Percentiles rank a stretch among this genome's conserved stretches.
Conservation (phyloP, 1,139 yeast genomes). For the Candida frijolesensis region DNA sequence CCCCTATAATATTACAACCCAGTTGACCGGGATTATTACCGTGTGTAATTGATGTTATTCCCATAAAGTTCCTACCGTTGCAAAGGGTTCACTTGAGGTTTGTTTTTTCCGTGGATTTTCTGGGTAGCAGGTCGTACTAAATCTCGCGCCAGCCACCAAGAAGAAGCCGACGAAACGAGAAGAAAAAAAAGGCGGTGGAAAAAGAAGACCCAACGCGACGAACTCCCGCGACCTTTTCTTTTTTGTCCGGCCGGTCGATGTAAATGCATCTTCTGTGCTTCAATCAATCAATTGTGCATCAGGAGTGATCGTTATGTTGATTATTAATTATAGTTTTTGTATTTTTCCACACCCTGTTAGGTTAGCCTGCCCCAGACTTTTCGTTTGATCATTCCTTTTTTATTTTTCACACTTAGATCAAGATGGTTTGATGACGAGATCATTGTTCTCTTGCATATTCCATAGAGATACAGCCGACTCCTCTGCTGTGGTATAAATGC, state of each 20-base stretch:
- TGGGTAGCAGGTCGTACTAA: too few relatives aligned
- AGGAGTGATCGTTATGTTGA: neutral
- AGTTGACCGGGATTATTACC: too few relatives aligned
- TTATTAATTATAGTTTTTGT: neutral
- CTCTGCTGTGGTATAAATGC: neutral
- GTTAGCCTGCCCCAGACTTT: neutral
- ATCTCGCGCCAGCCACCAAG: too few relatives aligned
- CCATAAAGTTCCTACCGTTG: too few relatives aligned
- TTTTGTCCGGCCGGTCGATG: neutral
- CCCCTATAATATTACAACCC: too few relatives aligned
- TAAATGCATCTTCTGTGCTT: neutral
- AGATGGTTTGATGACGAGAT: neutral
- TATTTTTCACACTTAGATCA: neutral
- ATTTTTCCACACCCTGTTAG: neutral
- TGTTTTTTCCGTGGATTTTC: too few relatives aligned
- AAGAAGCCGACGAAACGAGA: too few relatives aligned
- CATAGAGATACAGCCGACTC: neutral
- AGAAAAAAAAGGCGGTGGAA: too few relatives aligned
- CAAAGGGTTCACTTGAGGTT: too few relatives aligned
- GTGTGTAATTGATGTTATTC: too few relatives aligned
- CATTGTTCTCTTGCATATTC: neutral
- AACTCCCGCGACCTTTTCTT: neutral
- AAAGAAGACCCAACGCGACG: too few relatives aligned
- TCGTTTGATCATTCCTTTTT: constrained; percentile 3
- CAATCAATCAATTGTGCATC: neutral